Conservation (phyloP, 2,329 filamentous ascomycete genomes). For the Westerdykella aurantiaca region DNA sequence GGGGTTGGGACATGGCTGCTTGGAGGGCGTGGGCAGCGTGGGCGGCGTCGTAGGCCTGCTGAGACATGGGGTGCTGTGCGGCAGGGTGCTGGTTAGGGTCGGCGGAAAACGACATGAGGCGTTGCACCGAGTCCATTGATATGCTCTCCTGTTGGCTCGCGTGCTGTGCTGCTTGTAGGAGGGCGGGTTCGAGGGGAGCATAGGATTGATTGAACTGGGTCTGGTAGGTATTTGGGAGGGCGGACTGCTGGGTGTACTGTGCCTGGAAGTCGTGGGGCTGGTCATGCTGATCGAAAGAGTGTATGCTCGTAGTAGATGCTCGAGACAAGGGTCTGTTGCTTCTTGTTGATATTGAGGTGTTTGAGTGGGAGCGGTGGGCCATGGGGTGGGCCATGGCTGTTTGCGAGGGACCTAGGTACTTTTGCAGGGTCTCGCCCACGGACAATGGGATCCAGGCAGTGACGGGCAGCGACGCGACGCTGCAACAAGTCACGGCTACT, state of each 20-base stretch:
- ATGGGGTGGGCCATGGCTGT: conserved; percentile 33
- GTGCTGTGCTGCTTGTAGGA: conserved; percentile 35
- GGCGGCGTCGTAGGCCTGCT: conserved; percentile 21
- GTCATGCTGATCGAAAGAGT: conserved; percentile 31
- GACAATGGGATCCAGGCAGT: conserved; percentile 17
- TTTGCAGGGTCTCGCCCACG: conserved; percentile 30
- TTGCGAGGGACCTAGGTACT: conserved; percentile 8
- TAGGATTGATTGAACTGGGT: conserved; percentile 23
- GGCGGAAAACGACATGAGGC: conserved; percentile 24
- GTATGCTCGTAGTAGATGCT: conserved; percentile 46
- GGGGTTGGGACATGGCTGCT: conserved; percentile 18
- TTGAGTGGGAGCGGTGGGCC: conserved; percentile 40
- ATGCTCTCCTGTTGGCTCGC: conserved; percentile 32
- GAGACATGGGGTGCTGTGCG: conserved; percentile 17
- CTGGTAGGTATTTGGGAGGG: conserved; percentile 14
- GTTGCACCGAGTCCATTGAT: conserved; percentile 30
- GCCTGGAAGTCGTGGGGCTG: conserved; percentile 23
- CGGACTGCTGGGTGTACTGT: conserved; percentile 16
- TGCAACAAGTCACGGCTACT: conserved; percentile 7
- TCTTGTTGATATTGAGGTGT: conserved; percentile 41
- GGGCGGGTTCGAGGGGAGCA: conserved; percentile 26
- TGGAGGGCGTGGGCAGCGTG: conserved; percentile 21
- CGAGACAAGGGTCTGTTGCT: conserved; percentile 44
- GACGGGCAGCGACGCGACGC: conserved; percentile 1
- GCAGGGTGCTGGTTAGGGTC: conserved; percentile 12